Base-by-base conservation (phyloP, 2,329 filamentous ascomycete genomes). In the Alternaria ventricosa region DNA sequence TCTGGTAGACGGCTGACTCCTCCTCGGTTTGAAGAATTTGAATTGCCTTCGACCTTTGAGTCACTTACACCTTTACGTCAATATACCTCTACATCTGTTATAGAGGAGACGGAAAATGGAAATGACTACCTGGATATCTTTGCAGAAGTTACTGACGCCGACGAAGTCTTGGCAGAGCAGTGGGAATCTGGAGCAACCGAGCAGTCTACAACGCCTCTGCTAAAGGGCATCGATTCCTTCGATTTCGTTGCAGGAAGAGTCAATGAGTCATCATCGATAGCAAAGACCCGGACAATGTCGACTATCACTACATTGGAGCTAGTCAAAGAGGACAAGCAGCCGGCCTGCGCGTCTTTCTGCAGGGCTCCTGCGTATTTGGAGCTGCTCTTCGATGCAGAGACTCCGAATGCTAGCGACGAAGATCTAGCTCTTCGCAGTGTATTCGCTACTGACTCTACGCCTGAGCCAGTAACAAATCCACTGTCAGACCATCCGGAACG, bases 321-420 rank as follows among this genome's bases (percentile, higher is more conserved):
- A 23, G 9, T 22, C n/a, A 11, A 22, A 12, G 8, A 50, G 5
- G 15, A 25, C 30, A 15, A 30, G 30, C 44, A 58, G 23, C n/a
- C 28, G n/a, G 23, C 5, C 55, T 58, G 45, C 30, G 2, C 46
- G 20, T 36, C 55, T 28, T 12, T 13, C 10, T 44, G 18, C n/a
- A 15, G 18, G 9, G 43, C 41, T 10, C 27, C 41, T 13, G 54
- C n/a, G 13, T 23, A 28, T 28, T 18, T 27, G n/a, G 45, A 58
- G 23, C 46, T 60, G 25, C 43, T 64, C 12, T 64, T 64, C 27
- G 62, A 61, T 44, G 46, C 43, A 5, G 54, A 46, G 3, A 47
- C 27, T 10, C 57, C 51, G 0, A 15, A 45, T 28, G 28, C 41
- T 3, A 47, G 23, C 15, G 45, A 46, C 15, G 57, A 50, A 22